phyloP scores from a whole-genome alignment of 768 basidiomycete genomes.

The Boletus barrowsii region DNA sequence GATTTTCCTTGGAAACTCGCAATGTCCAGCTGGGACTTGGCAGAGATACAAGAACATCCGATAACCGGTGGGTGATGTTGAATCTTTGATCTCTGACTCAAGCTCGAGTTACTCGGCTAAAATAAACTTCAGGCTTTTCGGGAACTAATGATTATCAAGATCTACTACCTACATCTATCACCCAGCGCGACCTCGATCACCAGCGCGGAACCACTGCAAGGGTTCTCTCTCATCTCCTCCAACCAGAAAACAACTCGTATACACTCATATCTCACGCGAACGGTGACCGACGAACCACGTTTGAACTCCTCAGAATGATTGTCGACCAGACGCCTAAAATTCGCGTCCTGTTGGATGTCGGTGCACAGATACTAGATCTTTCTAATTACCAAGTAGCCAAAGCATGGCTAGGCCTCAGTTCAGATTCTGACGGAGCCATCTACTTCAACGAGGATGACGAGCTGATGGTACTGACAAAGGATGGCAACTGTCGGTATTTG shows the following conservation, averaged over 20 bases:
- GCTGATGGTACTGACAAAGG: constrained; percentile 31
- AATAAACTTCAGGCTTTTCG: constrained; percentile 34
- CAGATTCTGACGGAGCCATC: not conserved
- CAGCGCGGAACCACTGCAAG: constrained; percentile 40
- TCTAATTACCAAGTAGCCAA: constrained; percentile 22
- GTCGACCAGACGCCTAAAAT: not conserved
- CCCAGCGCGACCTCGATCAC: not conserved
- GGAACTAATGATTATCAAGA: constrained; percentile 44
- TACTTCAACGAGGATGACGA: constrained; percentile 4
- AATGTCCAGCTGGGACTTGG: not conserved
- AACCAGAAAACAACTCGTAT: constrained; percentile 38
- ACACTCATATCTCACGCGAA: constrained; percentile 2
- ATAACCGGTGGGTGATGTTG: not conserved
- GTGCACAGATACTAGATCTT: not conserved
- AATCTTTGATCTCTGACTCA: too few species aligned
- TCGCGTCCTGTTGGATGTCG: not conserved
- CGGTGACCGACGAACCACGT: not conserved
- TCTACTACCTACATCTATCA: not conserved
- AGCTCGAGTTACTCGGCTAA: not conserved
- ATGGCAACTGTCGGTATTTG: constrained; percentile 36
- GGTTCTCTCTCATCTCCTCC: constrained; percentile 23
- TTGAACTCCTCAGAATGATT: not conserved
- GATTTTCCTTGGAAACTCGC: not conserved
- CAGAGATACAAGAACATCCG: not conserved
- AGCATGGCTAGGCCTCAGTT: constrained; percentile 8